Conservation (phyloP, 306 rosid genomes). For the cucumber (Cucumis sativus) region Cucumber_9930_V3 NC_026657.2:38508501-38509000, state of each 20-base stretch:
- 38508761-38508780: not conserved
- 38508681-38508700: conserved; percentile 86
- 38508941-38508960: conserved; percentile 84
- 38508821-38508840: not conserved
- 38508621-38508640: conserved; percentile 45
- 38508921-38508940: conserved; percentile 69
- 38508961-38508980: conserved; percentile 95
- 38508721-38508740: conserved; percentile 1
- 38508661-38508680: conserved; percentile 99
- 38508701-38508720: conserved; percentile 62
- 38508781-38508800: not conserved
- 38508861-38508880: conserved; percentile 14
- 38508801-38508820: conserved; percentile 6
- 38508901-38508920: conserved; percentile 55
- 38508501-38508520: not conserved
- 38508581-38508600: conserved; percentile 23
- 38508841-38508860: conserved; percentile 10
- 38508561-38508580: conserved; percentile 2
- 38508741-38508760: not conserved
- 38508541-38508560: not conserved
- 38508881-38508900: conserved; percentile 38
- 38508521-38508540: not conserved
- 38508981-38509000: conserved; percentile 67
- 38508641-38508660: conserved; percentile 89
- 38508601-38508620: conserved; percentile 77